Conservation (phyloP, 2,329 filamentous ascomycete genomes). For the Coniella lustricola region DNA sequence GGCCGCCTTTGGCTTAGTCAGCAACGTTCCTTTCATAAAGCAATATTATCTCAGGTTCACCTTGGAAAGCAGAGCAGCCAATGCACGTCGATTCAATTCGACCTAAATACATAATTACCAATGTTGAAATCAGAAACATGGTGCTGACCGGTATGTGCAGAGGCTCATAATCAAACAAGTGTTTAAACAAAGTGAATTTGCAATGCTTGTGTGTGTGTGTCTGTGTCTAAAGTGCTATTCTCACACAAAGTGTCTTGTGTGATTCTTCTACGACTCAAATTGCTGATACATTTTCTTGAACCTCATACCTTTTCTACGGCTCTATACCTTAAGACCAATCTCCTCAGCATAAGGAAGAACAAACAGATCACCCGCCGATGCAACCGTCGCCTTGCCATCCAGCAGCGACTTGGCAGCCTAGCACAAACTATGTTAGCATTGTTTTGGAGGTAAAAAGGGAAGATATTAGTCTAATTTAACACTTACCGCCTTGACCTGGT, state of each 20-base stretch:
- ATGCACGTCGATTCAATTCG: too few species aligned
- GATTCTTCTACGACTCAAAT: conserved; percentile 32
- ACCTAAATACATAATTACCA: too few species aligned
- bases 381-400: conserved; percentile 81
- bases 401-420: conserved; percentile 85
- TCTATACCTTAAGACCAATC: conserved; percentile 89
- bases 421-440: conserved; percentile 23
- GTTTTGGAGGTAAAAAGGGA: background rate
- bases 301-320: conserved; percentile 17
- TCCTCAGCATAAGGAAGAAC: conserved; percentile 90
- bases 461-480: background rate
- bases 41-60: too few species aligned
- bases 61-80: too few species aligned
- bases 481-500: conserved; percentile 79
- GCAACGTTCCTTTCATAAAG: too few species aligned
- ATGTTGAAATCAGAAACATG: too few species aligned
- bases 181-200: conserved; percentile 8
- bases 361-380: conserved; percentile 85
- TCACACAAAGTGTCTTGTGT: conserved; percentile 32
- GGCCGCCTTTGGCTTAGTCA: too few species aligned
- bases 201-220: conserved; percentile 20
- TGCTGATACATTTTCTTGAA: conserved; percentile 35
- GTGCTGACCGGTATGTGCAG: too few species aligned
- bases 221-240: conserved; percentile 36
- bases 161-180: too few species aligned